These are phyloP conservation scores for Fomitopsis palustris DNA, from an alignment of 1,284 basidiomycete species.

Conservation along the genomic window DNA sequence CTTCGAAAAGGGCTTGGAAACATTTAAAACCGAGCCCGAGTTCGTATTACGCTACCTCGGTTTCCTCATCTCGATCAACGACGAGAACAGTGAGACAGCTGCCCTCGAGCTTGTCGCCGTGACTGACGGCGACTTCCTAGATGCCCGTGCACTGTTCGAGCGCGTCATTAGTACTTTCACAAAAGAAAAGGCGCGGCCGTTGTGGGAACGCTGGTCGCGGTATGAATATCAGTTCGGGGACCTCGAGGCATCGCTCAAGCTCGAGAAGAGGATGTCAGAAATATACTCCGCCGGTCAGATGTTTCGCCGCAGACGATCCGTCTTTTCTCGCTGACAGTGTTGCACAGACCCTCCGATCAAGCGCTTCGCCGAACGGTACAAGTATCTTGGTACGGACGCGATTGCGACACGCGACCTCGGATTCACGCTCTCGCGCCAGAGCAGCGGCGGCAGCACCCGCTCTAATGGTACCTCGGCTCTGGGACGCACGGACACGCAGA, in stretches of 20 bases:
- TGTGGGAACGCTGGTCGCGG: slow-evolving; percentile 95
- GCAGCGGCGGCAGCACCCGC: slow-evolving; percentile 16
- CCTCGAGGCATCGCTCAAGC: slow-evolving; percentile 83
- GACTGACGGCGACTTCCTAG: slow-evolving; percentile 37
- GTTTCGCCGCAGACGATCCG: no score
- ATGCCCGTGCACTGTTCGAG: slow-evolving; percentile 95
- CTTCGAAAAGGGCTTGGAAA: slow-evolving; percentile 91
- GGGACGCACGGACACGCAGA: slow-evolving; percentile 46
- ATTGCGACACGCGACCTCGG: slow-evolving; percentile 90
- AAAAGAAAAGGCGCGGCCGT: slow-evolving; percentile 75
- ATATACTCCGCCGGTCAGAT: slow-evolving; percentile 75
- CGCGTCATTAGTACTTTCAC: slow-evolving; percentile 79
- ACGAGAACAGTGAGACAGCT: slow-evolving; percentile 79
- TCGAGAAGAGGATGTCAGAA: slow-evolving; percentile 87
- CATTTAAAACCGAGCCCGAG: slow-evolving; percentile 80
- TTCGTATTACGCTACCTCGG: slow-evolving; percentile 89
- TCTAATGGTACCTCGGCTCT: slow-evolving; percentile 29
- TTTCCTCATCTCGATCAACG: slow-evolving; percentile 93
- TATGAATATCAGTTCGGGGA: slow-evolving; percentile 97
- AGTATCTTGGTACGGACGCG: slow-evolving; percentile 85
- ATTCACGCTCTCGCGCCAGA: slow-evolving; percentile 46
- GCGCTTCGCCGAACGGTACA: slow-evolving; percentile 86
- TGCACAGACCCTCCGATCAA: slow-evolving; percentile 81
- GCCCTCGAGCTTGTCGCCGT: neutral
- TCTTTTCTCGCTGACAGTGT: neutral